Evolutionary conservation across 108 stramenopile species (phyloP).

Genomic region (Cyclotella atomus): DNA sequence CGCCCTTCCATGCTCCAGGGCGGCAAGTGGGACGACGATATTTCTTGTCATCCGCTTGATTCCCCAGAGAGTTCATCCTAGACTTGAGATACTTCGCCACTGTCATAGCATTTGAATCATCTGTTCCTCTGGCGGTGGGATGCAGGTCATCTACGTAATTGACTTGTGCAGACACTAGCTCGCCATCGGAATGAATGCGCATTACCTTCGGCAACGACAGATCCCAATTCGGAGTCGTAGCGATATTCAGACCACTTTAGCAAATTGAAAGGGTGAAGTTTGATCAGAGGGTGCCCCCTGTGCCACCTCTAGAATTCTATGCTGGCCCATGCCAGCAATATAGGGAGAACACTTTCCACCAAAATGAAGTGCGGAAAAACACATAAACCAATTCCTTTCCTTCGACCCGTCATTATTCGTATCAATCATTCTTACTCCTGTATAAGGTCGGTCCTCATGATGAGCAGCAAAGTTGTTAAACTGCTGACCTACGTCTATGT

Average conservation of each 20-base stretch:
- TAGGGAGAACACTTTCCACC: conserved; percentile 9
- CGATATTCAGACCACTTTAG: conserved; percentile 5
- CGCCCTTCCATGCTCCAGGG: too few relatives aligned
- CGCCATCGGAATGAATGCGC: too few relatives aligned
- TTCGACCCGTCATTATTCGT: not conserved
- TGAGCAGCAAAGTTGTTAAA: conserved; percentile 10
- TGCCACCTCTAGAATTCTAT: not conserved
- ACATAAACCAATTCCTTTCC: not conserved
- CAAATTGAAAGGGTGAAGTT: not conserved
- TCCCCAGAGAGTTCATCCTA: not conserved
- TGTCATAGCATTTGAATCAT: not conserved
- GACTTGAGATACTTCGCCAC: not conserved
- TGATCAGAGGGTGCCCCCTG: not conserved
- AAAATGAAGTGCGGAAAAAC: not conserved
- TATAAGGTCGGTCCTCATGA: not conserved
- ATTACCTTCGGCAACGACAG: not conserved
- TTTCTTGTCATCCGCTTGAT: not conserved
- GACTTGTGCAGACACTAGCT: too few relatives aligned
- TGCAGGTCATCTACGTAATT: too few relatives aligned
- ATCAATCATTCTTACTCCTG: conserved; percentile 5
- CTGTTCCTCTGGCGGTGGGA: not conserved
- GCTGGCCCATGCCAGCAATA: not conserved
- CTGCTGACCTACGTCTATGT: conserved; percentile 19
- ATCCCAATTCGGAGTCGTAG: not conserved
- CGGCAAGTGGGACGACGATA: not conserved